Evolutionary conservation across 768 basidiomycete genomes (phyloP).

Genomic region (Mycena chlorophos): DNA sequence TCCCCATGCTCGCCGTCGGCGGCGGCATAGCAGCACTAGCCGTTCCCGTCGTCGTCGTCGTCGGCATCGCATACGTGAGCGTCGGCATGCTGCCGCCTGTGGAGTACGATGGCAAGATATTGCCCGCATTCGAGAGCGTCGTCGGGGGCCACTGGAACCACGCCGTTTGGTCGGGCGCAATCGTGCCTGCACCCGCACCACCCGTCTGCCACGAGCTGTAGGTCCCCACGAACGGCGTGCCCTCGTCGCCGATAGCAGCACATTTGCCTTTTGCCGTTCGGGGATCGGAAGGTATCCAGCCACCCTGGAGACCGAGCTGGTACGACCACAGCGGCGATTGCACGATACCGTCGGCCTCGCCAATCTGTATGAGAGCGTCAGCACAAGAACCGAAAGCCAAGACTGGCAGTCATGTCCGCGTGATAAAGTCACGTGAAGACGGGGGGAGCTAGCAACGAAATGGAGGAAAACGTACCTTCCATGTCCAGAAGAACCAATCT

Average conservation of each 20-base stretch:
- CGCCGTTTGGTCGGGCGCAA: slow-evolving; percentile 27
- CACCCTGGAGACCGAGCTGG: slow-evolving; percentile 62
- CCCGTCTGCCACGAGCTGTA: slow-evolving; percentile 62
- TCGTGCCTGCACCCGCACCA: slow-evolving; percentile 43
- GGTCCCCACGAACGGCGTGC: slow-evolving; percentile 36
- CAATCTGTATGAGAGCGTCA: slow-evolving; percentile 47
- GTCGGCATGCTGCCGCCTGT: too few species aligned
- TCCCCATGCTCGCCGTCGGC: slow-evolving; percentile 44
- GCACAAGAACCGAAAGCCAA: too few species aligned
- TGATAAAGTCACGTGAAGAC: too few species aligned
- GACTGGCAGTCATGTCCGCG: too few species aligned
- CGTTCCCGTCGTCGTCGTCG: slow-evolving; percentile 55
- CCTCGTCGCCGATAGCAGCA: slow-evolving; percentile 40
- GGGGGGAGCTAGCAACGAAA: too few species aligned
- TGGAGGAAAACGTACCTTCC: too few species aligned
- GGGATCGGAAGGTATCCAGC: slow-evolving; percentile 35
- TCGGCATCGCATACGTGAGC: slow-evolving; percentile 65
- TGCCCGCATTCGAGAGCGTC: slow-evolving; percentile 44
- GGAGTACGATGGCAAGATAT: slow-evolving; percentile 36
- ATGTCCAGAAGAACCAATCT: slow-evolving; percentile 79
- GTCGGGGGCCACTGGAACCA: slow-evolving; percentile 57
- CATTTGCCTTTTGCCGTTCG: slow-evolving; percentile 57
- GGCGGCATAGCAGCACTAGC: slow-evolving; percentile 33
- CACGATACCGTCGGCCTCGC: slow-evolving; percentile 52
- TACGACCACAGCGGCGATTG: slow-evolving; percentile 70